Percentiles rank a stretch among this genome's conserved stretches.
Evolutionary conservation across 768 basidiomycete species (phyloP).

Genomic region (Filobasidium floriforme): DNA sequence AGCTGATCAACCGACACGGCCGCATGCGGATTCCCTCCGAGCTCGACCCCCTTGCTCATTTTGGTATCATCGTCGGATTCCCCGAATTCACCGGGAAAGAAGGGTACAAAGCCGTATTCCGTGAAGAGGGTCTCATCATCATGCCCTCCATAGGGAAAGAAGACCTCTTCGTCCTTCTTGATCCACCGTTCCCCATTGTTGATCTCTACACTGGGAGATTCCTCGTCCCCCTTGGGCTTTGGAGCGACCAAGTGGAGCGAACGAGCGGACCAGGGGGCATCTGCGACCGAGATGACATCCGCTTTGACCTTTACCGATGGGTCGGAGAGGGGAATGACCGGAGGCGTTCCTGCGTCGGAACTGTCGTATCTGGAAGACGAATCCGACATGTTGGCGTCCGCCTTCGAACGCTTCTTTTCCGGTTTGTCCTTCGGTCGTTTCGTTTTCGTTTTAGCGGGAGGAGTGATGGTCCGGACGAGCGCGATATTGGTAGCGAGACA

Average conservation of each 20-base stretch:
- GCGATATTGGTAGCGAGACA: constrained; percentile 3
- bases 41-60: constrained; percentile 19
- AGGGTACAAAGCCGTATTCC: constrained; percentile 77
- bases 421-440: background rate
- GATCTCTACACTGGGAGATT: constrained; percentile 29
- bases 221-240: constrained; percentile 16
- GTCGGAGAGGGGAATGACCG: background rate
- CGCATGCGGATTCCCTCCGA: constrained; percentile 36
- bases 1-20: constrained; percentile 61
- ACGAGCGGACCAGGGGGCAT: background rate
- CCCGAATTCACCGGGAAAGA: constrained; percentile 12
- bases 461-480: background rate
- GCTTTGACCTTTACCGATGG: background rate
- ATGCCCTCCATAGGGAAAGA: constrained; percentile 72
- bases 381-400: background rate
- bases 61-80: constrained; percentile 10
- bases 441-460: background rate
- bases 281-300: background rate
- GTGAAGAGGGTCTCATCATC: constrained; percentile 67
- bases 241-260: background rate
- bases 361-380: background rate
- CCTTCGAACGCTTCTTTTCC: constrained; percentile 1
- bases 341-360: background rate
- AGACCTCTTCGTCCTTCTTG: constrained; percentile 58
- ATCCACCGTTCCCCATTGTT: constrained; percentile 43